Evolutionary conservation across 768 basidiomycete genomes (phyloP), one percentile per base, ranked within the genome.

Genomic region (Lactifluus hygrophoroides): DNA sequence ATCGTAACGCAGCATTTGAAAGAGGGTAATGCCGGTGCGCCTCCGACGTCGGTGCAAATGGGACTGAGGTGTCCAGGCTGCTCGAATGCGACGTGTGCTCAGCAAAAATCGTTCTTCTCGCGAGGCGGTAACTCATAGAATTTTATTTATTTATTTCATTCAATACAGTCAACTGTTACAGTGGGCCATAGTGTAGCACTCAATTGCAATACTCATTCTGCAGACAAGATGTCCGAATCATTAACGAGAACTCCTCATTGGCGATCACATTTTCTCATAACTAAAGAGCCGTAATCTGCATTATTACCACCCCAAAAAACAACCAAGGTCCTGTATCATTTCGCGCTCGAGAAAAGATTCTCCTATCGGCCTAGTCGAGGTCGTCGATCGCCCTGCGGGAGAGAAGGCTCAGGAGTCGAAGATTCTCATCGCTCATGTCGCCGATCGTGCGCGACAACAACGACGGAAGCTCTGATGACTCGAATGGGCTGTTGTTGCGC

Each of bases 31-130:
- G 61, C 75, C 3, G 86, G 87, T 13, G 77, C 76, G 62, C 83
- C 83, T 5, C 83, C 84, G 13, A 81, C 83, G 40, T 90, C 88
- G 64, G 74, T 82, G 30, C 95, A 97, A 74, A 73, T 97, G 72
- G 77, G 77, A 17, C 78, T 99, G 55, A 81, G 95, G 61, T 99
- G 96, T 75, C 96, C 94, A 3, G 92, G 92, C 0, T 99, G 96
- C 75, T 89, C 80, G 51, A 95, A 94, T 68, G 82, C 81, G 55
- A 88, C 88, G 27, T 99, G 96, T 70, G 84, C 79, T 19, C 77
- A 86, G 60, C 87, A 90, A 66, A 98, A 97, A 75, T 80, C 77
- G 58, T 98, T 91, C 88, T 90, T 99, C 71, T 81, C 83, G 48
- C 81, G 80, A 58, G 88, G 88, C 9, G 93, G 92, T 6, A 69